phyloP scores from a whole-genome alignment of 2,329 filamentous ascomycete genomes.

The Trichophyton mentagrophytes region DNA sequence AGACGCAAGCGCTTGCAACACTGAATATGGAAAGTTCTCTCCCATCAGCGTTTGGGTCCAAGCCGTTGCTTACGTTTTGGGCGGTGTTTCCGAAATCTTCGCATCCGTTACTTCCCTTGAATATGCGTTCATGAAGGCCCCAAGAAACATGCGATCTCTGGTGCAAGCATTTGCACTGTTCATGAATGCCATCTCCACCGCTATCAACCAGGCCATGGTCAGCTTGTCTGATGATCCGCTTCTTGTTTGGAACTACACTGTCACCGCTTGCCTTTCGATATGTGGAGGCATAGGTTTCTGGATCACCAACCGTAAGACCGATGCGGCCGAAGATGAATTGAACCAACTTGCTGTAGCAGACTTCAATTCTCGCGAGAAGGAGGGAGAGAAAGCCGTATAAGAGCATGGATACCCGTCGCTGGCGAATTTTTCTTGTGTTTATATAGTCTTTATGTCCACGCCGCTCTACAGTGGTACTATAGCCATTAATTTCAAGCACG shows the following conservation, averaged over 20 bases:
- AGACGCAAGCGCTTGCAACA: slow-evolving; percentile 42
- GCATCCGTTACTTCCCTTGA: slow-evolving; percentile 53
- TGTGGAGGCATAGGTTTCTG: slow-evolving; percentile 53
- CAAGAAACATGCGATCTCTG: slow-evolving; percentile 68
- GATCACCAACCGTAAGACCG: slow-evolving; percentile 53
- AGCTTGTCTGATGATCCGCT: slow-evolving; percentile 51
- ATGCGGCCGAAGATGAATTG: slow-evolving; percentile 54
- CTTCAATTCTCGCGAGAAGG: not conserved
- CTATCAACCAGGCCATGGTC: slow-evolving; percentile 57
- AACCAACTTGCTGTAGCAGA: slow-evolving; percentile 33
- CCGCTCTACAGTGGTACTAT: not conserved
- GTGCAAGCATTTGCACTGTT: slow-evolving; percentile 57
- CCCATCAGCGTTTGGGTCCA: slow-evolving; percentile 53
- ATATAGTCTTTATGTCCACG: not conserved
- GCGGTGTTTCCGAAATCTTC: slow-evolving; percentile 47
- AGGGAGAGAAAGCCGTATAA: not conserved
- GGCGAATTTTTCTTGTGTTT: not conserved
- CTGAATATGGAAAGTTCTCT: slow-evolving; percentile 30
- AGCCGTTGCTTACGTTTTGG: slow-evolving; percentile 38
- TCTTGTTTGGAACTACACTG: slow-evolving; percentile 59
- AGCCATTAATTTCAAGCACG: not conserved
- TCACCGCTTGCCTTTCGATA: slow-evolving; percentile 47
- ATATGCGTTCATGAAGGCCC: slow-evolving; percentile 66
- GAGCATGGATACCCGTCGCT: not conserved
- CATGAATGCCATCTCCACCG: slow-evolving; percentile 56